These are phyloP conservation scores for Zopfia rhizophila DNA, from an alignment of 2,329 filamentous ascomycete genomes.

Conservation along the genomic window DNA sequence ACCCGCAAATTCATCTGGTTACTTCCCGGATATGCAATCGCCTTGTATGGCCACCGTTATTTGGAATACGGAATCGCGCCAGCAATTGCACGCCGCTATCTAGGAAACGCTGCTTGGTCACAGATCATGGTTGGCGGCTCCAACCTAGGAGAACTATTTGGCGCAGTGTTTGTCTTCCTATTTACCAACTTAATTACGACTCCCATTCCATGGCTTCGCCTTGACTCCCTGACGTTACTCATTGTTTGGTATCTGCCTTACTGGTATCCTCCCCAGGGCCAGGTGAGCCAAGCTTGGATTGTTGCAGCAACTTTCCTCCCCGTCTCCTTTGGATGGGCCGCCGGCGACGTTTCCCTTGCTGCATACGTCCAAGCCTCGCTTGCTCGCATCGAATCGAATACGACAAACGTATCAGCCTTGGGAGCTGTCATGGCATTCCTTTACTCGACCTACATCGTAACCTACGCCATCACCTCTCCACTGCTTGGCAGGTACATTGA, in stretches of 20 bases:
- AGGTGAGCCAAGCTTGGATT: constrained; percentile 60
- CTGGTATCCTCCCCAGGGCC: constrained; percentile 54
- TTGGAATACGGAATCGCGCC: constrained; percentile 62
- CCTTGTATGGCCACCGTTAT: constrained; percentile 62
- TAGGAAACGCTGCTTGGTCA: constrained; percentile 61
- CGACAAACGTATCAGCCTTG: constrained; percentile 59
- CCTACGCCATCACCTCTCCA: constrained; percentile 58
- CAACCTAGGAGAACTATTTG: constrained; percentile 62
- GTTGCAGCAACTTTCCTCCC: constrained; percentile 59
- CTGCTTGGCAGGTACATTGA: constrained; percentile 61
- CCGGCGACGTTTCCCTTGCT: constrained; percentile 62
- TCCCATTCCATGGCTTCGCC: constrained; percentile 62
- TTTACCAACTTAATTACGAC: constrained; percentile 61
- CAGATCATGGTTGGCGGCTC: constrained; percentile 64
- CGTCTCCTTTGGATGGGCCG: constrained; percentile 62
- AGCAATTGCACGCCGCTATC: constrained; percentile 58
- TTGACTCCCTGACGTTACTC: constrained; percentile 59
- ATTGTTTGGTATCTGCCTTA: constrained; percentile 62
- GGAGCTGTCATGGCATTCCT: constrained; percentile 64
- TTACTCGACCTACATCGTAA: constrained; percentile 62
- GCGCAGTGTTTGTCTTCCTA: constrained; percentile 61
- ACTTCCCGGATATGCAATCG: constrained; percentile 60
- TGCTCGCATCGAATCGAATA: constrained; percentile 56
- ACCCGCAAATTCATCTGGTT: constrained; percentile 62
- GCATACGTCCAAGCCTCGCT: constrained; percentile 64